A percentile compares a stretch with the other conserved stretches of the same genome.
Evolutionary conservation across 768 basidiomycete genomes (phyloP).

Genomic region (Leccinellum albellum): DNA sequence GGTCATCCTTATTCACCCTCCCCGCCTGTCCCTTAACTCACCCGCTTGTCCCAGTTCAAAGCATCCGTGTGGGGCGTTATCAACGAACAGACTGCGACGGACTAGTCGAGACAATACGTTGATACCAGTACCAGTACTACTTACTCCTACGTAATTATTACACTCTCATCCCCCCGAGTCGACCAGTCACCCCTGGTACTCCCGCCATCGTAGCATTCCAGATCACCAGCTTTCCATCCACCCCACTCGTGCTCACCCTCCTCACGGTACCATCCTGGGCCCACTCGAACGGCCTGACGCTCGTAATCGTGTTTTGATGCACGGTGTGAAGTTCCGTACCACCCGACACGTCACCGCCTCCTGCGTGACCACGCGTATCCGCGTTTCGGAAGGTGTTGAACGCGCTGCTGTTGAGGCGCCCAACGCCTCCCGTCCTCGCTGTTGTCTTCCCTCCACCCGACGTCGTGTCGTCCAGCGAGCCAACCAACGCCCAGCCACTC

Average conservation of each 20-base stretch:
- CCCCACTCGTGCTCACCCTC: constrained; percentile 86
- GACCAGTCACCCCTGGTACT: constrained; percentile 39
- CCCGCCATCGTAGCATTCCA: constrained; percentile 75
- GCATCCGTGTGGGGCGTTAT: constrained; percentile 95
- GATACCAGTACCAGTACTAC: constrained; percentile 11
- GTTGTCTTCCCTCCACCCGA: constrained; percentile 35
- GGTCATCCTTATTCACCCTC: constrained; percentile 37
- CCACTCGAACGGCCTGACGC: constrained; percentile 68
- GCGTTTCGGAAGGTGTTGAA: constrained; percentile 94
- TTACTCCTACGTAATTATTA: constrained; percentile 25
- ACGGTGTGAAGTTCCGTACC: constrained; percentile 84
- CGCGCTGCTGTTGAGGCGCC: constrained; percentile 86
- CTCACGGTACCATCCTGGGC: constrained; percentile 52
- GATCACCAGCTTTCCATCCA: constrained; percentile 89
- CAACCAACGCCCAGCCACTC: constrained; percentile 73
- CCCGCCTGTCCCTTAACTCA: constrained; percentile 4
- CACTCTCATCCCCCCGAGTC: constrained; percentile 46
- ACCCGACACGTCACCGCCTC: constrained; percentile 30
- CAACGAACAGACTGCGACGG: constrained; percentile 58
- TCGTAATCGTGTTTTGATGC: constrained; percentile 99
- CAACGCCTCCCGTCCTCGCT: constrained; percentile 45
- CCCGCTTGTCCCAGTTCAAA: constrained; percentile 63
- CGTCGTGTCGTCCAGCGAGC: constrained; percentile 83
- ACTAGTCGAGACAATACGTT: constrained; percentile 13
- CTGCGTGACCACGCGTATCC: constrained; percentile 61